Conservation (phyloP, 768 basidiomycete species). For the Symmetrospora coprosmae region DNA sequence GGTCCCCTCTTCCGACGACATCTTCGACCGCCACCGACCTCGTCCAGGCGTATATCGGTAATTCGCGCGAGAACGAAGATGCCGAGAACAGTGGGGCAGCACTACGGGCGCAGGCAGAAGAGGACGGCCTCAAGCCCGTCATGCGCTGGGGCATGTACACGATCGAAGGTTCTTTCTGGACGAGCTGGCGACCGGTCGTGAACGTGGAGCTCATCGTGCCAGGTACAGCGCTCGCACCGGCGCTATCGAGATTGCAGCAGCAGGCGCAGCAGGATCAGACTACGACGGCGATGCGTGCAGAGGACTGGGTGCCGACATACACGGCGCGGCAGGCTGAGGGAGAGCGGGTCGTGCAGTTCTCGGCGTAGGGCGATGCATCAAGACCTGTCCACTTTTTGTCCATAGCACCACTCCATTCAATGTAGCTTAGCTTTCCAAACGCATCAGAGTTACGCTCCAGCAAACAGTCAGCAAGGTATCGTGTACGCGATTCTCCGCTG, state of each 20-base stretch:
- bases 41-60: neutral
- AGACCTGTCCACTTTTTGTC: too few relatives aligned
- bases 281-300: too few relatives aligned
- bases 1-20: conserved; percentile 5
- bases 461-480: too few relatives aligned
- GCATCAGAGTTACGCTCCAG: too few relatives aligned
- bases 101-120: neutral
- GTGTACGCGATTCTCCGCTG: too few relatives aligned
- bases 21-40: neutral
- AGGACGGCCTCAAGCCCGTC: conserved; percentile 3
- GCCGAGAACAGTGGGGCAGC: neutral
- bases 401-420: too few relatives aligned
- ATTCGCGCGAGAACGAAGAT: neutral
- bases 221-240: neutral
- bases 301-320: neutral
- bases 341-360: neutral
- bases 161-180: conserved; percentile 3
- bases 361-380: too few relatives aligned
- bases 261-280: too few relatives aligned
- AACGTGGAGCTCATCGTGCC: conserved; percentile 13
- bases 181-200: conserved; percentile 15
- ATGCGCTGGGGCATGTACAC: conserved; percentile 10
- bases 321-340: neutral
- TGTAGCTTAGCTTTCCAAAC: too few relatives aligned
- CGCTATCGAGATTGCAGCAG: neutral